phyloP scores from a whole-genome alignment of 805 yeast species.

The Torulaspora quercuum region DNA sequence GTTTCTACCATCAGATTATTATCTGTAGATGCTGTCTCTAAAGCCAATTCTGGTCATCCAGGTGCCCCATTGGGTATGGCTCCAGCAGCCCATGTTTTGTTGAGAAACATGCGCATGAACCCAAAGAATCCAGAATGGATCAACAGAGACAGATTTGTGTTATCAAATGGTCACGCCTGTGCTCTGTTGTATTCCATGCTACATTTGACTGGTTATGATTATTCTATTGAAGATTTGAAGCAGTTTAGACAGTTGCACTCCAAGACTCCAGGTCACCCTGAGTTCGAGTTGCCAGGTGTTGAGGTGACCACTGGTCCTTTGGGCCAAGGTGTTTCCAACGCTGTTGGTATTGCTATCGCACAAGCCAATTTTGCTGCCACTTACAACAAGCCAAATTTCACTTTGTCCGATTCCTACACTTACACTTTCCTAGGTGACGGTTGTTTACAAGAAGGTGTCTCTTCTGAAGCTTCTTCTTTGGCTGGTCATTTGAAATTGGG shows the following conservation, averaged over 20 bases:
- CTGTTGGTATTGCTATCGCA: slow-evolving; percentile 95
- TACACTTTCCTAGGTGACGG: slow-evolving; percentile 92
- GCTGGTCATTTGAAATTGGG: slow-evolving; percentile 96
- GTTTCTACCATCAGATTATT: slow-evolving; percentile 84
- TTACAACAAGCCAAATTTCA: slow-evolving; percentile 77
- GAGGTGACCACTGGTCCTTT: slow-evolving; percentile 98
- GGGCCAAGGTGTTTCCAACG: slow-evolving; percentile 96
- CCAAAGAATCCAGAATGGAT: slow-evolving; percentile 90
- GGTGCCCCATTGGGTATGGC: slow-evolving; percentile 99
- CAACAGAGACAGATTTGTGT: slow-evolving; percentile 91
- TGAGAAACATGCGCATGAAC: slow-evolving; percentile 78
- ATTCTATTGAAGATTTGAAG: slow-evolving; percentile 78
- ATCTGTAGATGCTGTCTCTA: slow-evolving; percentile 80
- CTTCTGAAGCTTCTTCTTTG: slow-evolving; percentile 88
- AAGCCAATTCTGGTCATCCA: slow-evolving; percentile 96
- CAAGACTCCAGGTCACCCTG: slow-evolving; percentile 98
- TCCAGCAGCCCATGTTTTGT: slow-evolving; percentile 86
- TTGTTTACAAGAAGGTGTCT: slow-evolving; percentile 96
- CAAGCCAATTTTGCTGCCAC: slow-evolving; percentile 88
- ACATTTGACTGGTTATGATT: slow-evolving; percentile 79
- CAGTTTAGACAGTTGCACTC: slow-evolving; percentile 86
- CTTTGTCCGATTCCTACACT: slow-evolving; percentile 69
- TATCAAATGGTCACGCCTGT: slow-evolving; percentile 96
- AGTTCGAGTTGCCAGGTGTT: slow-evolving; percentile 83
- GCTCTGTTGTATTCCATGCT: slow-evolving; percentile 82